phyloP scores from a whole-genome alignment of 805 yeast species.

The Brettanomyces sp. region DNA sequence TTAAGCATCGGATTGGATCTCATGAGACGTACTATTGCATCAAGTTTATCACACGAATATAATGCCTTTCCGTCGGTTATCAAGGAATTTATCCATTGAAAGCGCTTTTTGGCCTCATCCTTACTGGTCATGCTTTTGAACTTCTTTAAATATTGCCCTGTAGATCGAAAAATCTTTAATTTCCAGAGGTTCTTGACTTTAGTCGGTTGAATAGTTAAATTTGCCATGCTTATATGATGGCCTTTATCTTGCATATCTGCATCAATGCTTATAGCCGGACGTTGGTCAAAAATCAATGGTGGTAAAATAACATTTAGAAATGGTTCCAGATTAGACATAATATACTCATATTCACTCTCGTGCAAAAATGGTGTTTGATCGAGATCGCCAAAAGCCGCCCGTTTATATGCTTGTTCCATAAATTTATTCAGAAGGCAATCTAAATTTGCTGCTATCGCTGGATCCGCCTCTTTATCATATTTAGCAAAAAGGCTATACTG shows the following conservation, averaged over 20 bases:
- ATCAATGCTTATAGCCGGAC: constrained; percentile 6
- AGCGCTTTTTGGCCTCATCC: constrained; percentile 6
- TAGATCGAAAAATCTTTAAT: constrained; percentile 11
- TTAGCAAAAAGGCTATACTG: constrained; percentile 7
- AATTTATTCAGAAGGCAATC: constrained; percentile 14
- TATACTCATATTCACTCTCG: constrained; percentile 17
- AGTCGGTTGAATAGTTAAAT: constrained; percentile 5
- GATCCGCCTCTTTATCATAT: constrained; percentile 3
- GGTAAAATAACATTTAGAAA: constrained; percentile 7
- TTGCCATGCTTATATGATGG: constrained; percentile 1
- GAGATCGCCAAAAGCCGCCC: constrained; percentile 8
- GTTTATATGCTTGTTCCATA: constrained; percentile 10
- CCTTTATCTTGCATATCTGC: background rate
- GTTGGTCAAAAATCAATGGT: constrained; percentile 9
- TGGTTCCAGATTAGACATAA: constrained; percentile 8
- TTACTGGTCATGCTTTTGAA: constrained; percentile 11
- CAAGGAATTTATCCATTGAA: constrained; percentile 12
- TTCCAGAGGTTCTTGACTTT: constrained; percentile 7
- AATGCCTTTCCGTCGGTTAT: constrained; percentile 18
- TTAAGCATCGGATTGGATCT: constrained; percentile 1
- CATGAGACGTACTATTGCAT: constrained; percentile 4
- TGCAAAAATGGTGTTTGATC: constrained; percentile 13
- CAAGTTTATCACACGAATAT: constrained; percentile 11
- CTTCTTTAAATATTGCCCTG: constrained; percentile 9
- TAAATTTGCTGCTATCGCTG: constrained; percentile 2